Evolutionary conservation across 768 basidiomycete species (phyloP), one percentile per base, ranked within the genome.

Genomic region (Tremella fuciformis): DNA sequence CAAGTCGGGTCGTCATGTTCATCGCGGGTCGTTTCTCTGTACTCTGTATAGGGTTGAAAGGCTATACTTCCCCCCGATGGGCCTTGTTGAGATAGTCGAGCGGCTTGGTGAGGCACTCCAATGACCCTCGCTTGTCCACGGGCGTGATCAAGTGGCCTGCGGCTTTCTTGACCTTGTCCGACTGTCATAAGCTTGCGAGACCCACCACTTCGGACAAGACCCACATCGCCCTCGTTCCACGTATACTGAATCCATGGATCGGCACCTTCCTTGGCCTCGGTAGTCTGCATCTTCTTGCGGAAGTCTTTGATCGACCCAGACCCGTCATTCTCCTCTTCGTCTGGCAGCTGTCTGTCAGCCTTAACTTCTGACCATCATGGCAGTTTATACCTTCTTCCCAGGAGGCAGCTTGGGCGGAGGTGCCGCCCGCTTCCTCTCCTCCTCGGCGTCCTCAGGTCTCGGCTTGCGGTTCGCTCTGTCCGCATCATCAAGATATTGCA

Each of bases 401-500:
- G 49, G 42, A 19, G 44, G 37, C 11, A 13, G 34, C 22, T 37
- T 56, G n/a, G 51, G 25, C 3, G 53, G 38, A 1, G 54, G 51
- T 25, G 53, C 58, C n/a, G 38, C 42, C 1, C 59, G 40, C 48
- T 59, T 65, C 53, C 60, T 57, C 49, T 59, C 63, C 60, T 67
- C 62, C 8, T 67, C 69, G 8, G 67, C 70, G 8, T 74, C 73
- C 25, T 65, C 69, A 21, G 55, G 38, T 18, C 50, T 34, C n/a
- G 56, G 57, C 19, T 58, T 46, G 26, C 58, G 56, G 7, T 57
- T 49, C 47, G 65, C 58, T 19, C 62, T 4, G 29, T 34, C 29
- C 29, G 29, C 57, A 18, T 74, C 75, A 59, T 77, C 76, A 1
- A 78, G 59, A 62, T 78, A 78, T 16, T 56, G 63, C 8, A 78